phyloP scores from a whole-genome alignment of 2,329 filamentous ascomycete species.

The Berkeleyomyces rouxiae region DNA sequence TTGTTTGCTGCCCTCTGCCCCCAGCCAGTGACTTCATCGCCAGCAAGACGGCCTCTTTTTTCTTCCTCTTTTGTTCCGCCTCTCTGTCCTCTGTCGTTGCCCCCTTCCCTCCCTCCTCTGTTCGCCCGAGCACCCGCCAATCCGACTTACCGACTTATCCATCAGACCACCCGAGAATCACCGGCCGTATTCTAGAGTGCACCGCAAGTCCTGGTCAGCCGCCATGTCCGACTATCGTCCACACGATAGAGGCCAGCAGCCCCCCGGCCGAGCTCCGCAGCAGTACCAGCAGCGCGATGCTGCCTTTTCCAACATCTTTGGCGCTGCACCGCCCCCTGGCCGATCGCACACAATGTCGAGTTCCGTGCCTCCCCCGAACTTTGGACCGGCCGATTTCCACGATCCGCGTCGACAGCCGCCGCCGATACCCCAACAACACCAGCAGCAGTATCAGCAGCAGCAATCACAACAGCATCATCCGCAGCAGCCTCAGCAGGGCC shows the following conservation, averaged over 20 bases:
- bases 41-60: neutral
- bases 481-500: neutral
- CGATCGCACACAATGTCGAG: slow-evolving; percentile 93
- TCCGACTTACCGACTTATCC: neutral
- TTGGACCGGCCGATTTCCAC: slow-evolving; percentile 29
- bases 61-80: neutral
- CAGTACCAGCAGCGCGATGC: slow-evolving; percentile 66
- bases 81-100: neutral
- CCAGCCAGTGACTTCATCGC: neutral
- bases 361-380: slow-evolving; percentile 40
- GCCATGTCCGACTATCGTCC: slow-evolving; percentile 44
- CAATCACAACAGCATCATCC: slow-evolving; percentile 18
- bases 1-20: neutral
- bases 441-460: slow-evolving; percentile 25
- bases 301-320: slow-evolving; percentile 93
- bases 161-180: neutral
- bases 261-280: slow-evolving; percentile 32
- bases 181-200: neutral
- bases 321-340: slow-evolving; percentile 66
- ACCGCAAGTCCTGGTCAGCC: slow-evolving; percentile 2
- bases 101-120: neutral
- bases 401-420: slow-evolving; percentile 24
- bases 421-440: slow-evolving; percentile 20
- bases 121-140: neutral
- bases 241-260: slow-evolving; percentile 31